Evolutionary conservation across 148 eudicot genomes (phyloP).

Genomic region (Chenopodium suecicum): DNA sequence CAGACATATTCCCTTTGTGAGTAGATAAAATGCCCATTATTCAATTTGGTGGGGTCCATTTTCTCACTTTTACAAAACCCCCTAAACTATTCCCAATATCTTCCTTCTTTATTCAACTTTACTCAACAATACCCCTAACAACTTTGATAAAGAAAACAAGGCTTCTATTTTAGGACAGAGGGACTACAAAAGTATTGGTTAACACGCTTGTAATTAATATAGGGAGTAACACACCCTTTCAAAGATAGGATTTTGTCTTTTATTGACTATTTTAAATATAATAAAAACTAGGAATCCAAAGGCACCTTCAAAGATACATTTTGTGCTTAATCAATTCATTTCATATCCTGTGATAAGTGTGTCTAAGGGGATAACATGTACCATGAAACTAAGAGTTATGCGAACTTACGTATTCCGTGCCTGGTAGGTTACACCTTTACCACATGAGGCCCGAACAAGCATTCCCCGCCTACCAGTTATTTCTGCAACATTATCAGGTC

Average conservation of each 20-base stretch:
- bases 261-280: not conserved
- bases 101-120: no score
- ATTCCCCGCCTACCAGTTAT: conserved; percentile 93
- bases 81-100: no score
- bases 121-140: no score
- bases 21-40: no score
- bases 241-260: not conserved
- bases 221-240: not conserved
- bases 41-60: no score
- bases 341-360: not conserved
- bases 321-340: not conserved
- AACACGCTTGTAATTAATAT: not conserved
- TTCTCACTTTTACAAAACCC: no score
- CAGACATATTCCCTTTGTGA: not conserved
- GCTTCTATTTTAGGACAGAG: no score
- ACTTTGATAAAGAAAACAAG: no score
- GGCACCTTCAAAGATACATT: not conserved
- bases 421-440: conserved; percentile 95
- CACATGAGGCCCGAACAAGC: conserved; percentile 86
- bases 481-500: conserved; percentile 96
- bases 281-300: not conserved
- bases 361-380: not conserved
- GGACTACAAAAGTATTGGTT: no score
- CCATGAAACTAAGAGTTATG: not conserved
- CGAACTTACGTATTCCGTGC: conserved; percentile 89